A percentile compares a stretch with the other conserved stretches of the same genome.
Evolutionary conservation across 148 eudicot species (phyloP).

Genomic region (Fagopyrum esculentum): DNA sequence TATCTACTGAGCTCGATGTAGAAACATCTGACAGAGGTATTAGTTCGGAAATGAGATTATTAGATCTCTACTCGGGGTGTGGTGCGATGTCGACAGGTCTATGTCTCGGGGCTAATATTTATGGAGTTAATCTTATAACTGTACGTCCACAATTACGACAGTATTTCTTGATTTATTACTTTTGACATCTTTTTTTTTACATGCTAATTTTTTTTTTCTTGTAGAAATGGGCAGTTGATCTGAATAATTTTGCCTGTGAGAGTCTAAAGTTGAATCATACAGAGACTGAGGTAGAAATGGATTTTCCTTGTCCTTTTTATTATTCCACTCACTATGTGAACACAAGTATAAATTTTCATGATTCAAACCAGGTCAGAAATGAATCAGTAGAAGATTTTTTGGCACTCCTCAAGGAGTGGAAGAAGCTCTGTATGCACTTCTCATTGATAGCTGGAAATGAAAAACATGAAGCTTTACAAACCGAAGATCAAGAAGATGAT

Average conservation of each 20-base stretch:
- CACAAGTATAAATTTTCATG: neutral
- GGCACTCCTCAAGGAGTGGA: constrained; percentile 58
- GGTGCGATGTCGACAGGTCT: constrained; percentile 86
- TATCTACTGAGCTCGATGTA: constrained; percentile 42
- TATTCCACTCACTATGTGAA: neutral
- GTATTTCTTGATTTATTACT: no score
- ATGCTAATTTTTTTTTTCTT: neutral
- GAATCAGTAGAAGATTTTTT: constrained; percentile 68
- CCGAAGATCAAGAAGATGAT: constrained; percentile 22
- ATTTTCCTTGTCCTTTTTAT: neutral
- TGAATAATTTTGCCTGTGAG: constrained; percentile 55
- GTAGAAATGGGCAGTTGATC: constrained; percentile 88
- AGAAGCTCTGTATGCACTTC: constrained; percentile 36
- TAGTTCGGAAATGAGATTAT: constrained; percentile 21
- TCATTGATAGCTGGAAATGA: constrained; percentile 22
- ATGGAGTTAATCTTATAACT: constrained; percentile 55
- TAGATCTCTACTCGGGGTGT: constrained; percentile 67
- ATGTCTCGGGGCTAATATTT: constrained; percentile 52
- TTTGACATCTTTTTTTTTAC: neutral
- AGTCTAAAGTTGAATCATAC: constrained; percentile 74
- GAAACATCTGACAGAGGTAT: neutral
- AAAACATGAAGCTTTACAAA: constrained; percentile 16
- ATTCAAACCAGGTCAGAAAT: constrained; percentile 49
- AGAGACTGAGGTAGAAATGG: constrained; percentile 46
- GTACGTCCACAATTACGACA: constrained; percentile 26